Conservation (phyloP, 2,329 filamentous ascomycete species). For the Tricladium varicosporioides region DNA sequence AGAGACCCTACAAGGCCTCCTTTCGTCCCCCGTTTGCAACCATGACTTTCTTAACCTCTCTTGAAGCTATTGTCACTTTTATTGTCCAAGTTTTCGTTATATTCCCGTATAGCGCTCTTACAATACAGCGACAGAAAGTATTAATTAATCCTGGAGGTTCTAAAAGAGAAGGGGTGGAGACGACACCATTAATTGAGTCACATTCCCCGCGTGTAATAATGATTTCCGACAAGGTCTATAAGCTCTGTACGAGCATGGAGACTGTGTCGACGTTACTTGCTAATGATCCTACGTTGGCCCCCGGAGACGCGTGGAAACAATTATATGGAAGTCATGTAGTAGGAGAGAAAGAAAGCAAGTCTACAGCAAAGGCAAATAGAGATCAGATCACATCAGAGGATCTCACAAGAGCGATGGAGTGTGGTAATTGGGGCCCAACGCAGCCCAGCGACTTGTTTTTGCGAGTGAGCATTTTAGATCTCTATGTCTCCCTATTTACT, state of each 20-base stretch:
- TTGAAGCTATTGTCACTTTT: conserved; percentile 19
- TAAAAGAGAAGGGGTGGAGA: not conserved
- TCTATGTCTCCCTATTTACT: not conserved
- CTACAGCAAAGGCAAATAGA: conserved; percentile 21
- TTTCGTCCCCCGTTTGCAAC: conserved; percentile 1
- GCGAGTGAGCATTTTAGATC: conserved; percentile 38
- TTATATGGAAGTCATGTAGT: conserved; percentile 44
- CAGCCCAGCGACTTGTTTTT: conserved; percentile 67
- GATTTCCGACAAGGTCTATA: conserved; percentile 46
- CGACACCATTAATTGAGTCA: not conserved
- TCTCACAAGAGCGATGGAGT: conserved; percentile 53
- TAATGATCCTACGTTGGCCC: conserved; percentile 49
- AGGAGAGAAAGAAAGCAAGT: conserved; percentile 21
- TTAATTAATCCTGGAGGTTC: not conserved
- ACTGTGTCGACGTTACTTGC: conserved; percentile 60
- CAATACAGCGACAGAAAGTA: conserved; percentile 25
- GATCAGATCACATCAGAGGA: conserved; percentile 37
- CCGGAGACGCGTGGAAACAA: conserved; percentile 52
- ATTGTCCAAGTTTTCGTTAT: conserved; percentile 33
- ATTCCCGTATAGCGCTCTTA: conserved; percentile 33
- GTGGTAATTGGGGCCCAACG: conserved; percentile 65
- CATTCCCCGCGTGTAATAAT: conserved; percentile 23
- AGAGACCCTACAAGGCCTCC: not conserved
- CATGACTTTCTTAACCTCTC: conserved; percentile 15
- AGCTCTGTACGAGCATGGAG: conserved; percentile 49